Evolutionary conservation across 2,329 filamentous ascomycete species (phyloP).

Genomic region (Hymenoscyphus occultus): DNA sequence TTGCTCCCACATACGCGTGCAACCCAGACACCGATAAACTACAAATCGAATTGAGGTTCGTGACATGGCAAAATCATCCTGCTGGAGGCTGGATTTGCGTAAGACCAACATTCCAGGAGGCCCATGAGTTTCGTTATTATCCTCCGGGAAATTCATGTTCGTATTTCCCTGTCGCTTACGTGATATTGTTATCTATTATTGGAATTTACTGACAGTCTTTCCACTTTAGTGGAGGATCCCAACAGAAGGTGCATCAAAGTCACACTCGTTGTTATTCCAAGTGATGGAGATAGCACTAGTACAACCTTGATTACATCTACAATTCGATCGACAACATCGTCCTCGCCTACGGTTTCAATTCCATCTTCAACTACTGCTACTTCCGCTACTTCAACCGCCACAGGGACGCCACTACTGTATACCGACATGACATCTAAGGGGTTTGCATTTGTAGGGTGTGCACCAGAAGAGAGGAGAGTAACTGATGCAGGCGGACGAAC

Average conservation of each 20-base stretch:
- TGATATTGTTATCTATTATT: too few species aligned
- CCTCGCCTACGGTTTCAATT: neutral
- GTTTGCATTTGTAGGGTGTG: constrained; percentile 3
- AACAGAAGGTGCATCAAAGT: constrained; percentile 13
- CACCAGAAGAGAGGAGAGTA: constrained; percentile 3
- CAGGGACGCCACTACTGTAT: neutral
- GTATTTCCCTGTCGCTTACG: neutral
- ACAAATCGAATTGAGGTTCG: constrained; percentile 40
- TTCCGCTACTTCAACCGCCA: constrained; percentile 3
- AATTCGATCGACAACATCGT: neutral
- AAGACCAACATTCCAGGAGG: constrained; percentile 35
- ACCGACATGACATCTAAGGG: constrained; percentile 10
- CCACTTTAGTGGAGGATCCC: constrained; percentile 6
- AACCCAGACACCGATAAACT: constrained; percentile 42
- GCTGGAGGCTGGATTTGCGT: constrained; percentile 42
- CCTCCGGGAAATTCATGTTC: constrained; percentile 41
- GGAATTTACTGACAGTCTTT: neutral
- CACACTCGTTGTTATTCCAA: constrained; percentile 17
- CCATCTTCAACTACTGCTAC: neutral
- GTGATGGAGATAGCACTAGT: neutral
- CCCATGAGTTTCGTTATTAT: constrained; percentile 45
- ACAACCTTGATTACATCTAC: constrained; percentile 5
- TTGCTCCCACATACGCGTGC: constrained; percentile 42
- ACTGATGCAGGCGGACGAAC: constrained; percentile 5
- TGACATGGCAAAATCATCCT: constrained; percentile 30